Conservation (phyloP, 2,329 filamentous ascomycete genomes). For the Verticillium zaregamsianum region DNA sequence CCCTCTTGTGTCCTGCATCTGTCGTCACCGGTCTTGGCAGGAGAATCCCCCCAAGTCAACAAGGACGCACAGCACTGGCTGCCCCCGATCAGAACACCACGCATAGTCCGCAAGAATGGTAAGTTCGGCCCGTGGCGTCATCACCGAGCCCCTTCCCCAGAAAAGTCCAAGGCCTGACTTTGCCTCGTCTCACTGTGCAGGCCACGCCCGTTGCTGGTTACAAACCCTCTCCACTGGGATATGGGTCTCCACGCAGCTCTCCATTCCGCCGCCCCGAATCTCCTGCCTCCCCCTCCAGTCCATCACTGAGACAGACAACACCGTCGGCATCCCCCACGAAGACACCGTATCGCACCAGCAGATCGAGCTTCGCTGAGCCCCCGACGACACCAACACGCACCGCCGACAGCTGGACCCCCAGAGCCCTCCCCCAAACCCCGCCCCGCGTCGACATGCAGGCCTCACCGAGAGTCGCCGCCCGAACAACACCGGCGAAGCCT, state of each 20-base stretch:
- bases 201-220: slow-evolving; percentile 51
- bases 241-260: slow-evolving; percentile 64
- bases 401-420: slow-evolving; percentile 33
- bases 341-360: slow-evolving; percentile 15
- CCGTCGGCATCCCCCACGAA: slow-evolving; percentile 60
- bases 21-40: slow-evolving; percentile 2
- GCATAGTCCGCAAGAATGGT: background rate
- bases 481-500: slow-evolving; percentile 26
- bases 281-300: slow-evolving; percentile 57
- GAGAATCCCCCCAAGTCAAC: background rate
- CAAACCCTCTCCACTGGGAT: slow-evolving; percentile 68
- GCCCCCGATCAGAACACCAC: background rate
- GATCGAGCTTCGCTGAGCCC: slow-evolving; percentile 33
- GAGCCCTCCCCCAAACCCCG: slow-evolving; percentile 18
- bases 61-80: background rate
- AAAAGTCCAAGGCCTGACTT: slow-evolving; percentile 1
- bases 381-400: slow-evolving; percentile 31
- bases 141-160: background rate
- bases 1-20: background rate
- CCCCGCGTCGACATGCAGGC: slow-evolving; percentile 25
- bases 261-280: slow-evolving; percentile 61
- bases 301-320: slow-evolving; percentile 56
- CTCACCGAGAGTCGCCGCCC: slow-evolving; percentile 30
- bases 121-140: slow-evolving; percentile 1
- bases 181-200: slow-evolving; percentile 23